Evolutionary conservation across 1,284 basidiomycete species (phyloP).

Genomic region (Pseudozyma pruni): DNA sequence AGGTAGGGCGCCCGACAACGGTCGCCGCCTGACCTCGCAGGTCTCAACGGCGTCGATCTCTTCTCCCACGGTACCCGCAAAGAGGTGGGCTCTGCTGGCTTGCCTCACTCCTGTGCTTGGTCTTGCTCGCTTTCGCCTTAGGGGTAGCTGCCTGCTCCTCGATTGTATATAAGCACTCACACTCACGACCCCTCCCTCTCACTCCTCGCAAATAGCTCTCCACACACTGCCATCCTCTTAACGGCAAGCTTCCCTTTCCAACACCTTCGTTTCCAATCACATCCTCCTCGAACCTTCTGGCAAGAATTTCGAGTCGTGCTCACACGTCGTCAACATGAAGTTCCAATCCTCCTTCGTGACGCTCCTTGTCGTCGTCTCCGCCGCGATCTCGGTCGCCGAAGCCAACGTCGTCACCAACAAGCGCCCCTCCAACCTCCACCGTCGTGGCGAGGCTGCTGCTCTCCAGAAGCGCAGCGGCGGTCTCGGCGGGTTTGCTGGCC

Average conservation of each 20-base stretch:
- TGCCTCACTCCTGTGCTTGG: constrained; percentile 1
- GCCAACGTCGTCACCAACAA: constrained; percentile 34
- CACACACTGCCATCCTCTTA: background rate
- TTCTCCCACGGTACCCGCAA: background rate
- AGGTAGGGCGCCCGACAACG: constrained; percentile 21
- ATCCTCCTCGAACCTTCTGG: constrained; percentile 33
- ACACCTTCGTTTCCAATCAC: background rate
- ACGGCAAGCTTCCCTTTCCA: constrained; percentile 3
- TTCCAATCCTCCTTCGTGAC: constrained; percentile 43
- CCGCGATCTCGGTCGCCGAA: constrained; percentile 48
- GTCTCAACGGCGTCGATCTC: constrained; percentile 8
- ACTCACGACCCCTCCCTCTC: background rate
- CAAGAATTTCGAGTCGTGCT: constrained; percentile 25
- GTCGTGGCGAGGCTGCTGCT: constrained; percentile 25
- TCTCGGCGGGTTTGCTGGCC: constrained; percentile 22
- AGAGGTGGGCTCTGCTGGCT: constrained; percentile 12
- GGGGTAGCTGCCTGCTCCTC: background rate
- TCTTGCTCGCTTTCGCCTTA: background rate
- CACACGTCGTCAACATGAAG: constrained; percentile 29
- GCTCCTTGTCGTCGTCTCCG: constrained; percentile 40
- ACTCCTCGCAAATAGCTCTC: background rate
- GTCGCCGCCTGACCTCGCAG: background rate
- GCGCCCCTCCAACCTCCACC: constrained; percentile 38
- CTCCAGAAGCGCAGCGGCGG: constrained; percentile 29
- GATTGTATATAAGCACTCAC: constrained; percentile 24